phyloP scores from a whole-genome alignment of 2,329 filamentous ascomycete genomes.

The Ophiocordyceps camponoti-leonardi region DNA sequence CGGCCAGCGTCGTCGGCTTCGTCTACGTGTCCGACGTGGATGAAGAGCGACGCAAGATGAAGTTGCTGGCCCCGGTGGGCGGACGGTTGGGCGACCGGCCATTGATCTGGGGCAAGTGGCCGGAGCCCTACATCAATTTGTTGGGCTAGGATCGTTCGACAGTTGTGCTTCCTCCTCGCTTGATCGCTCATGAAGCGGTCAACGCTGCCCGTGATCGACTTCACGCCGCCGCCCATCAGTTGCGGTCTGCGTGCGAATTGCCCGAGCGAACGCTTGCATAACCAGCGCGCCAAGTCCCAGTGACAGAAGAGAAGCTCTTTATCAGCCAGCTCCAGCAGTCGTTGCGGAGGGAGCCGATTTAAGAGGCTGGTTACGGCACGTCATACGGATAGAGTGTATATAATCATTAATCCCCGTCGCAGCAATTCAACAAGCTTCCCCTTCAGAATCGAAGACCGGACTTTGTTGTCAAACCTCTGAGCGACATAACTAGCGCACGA shows the following conservation, averaged over 20 bases:
- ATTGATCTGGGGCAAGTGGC: constrained; percentile 72
- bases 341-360: not conserved
- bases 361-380: not conserved
- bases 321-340: too few species aligned
- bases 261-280: not conserved
- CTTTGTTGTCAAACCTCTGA: not conserved
- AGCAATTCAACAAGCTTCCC: too few species aligned
- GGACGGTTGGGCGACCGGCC: constrained; percentile 66
- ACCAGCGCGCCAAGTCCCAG: too few species aligned
- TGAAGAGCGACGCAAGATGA: constrained; percentile 62
- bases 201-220: not conserved
- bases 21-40: constrained; percentile 88
- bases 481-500: not conserved
- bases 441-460: not conserved
- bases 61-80: constrained; percentile 68
- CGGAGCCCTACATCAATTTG: constrained; percentile 66
- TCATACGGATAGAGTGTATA: too few species aligned
- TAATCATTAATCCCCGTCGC: too few species aligned
- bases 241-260: too few species aligned
- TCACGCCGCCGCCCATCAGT: not conserved
- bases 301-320: too few species aligned
- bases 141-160: constrained; percentile 29
- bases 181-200: not conserved
- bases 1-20: constrained; percentile 78
- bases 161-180: not conserved